Conservation (phyloP, 768 basidiomycete genomes). For the Amanita exitialis region DNA sequence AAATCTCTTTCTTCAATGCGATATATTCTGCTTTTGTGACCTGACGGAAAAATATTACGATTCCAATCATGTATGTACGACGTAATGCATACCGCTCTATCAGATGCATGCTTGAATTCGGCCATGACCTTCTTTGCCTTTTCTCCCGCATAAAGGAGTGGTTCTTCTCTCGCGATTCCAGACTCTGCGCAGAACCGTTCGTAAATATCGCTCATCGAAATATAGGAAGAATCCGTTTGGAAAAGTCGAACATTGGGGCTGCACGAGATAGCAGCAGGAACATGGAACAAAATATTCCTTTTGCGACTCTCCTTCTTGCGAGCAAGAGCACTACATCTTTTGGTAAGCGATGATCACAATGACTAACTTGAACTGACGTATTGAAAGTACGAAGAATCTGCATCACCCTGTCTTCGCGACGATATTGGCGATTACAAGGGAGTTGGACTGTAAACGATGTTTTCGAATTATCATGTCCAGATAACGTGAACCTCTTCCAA, state of each 20-base stretch:
- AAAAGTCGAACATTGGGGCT: constrained; percentile 78
- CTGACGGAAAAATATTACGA: constrained; percentile 21
- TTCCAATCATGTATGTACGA: not conserved
- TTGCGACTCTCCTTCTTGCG: constrained; percentile 91
- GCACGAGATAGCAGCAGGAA: constrained; percentile 80
- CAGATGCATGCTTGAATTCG: constrained; percentile 42
- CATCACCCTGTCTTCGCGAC: constrained; percentile 87
- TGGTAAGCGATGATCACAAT: constrained; percentile 5
- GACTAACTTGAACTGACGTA: constrained; percentile 37
- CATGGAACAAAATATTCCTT: constrained; percentile 83
- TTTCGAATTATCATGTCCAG: constrained; percentile 84
- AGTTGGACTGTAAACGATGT: constrained; percentile 89
- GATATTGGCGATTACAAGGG: constrained; percentile 74
- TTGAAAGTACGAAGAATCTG: constrained; percentile 95
- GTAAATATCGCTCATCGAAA: constrained; percentile 87
- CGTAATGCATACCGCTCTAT: constrained; percentile 28
- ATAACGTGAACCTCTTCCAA: constrained; percentile 84
- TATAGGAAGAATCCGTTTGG: constrained; percentile 87
- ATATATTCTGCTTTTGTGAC: constrained; percentile 56
- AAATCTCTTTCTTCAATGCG: constrained; percentile 70
- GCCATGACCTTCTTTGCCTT: constrained; percentile 65
- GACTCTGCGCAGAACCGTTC: constrained; percentile 76
- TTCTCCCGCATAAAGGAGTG: constrained; percentile 77
- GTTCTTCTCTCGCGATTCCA: constrained; percentile 79
- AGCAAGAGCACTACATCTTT: constrained; percentile 50